Base-by-base conservation (phyloP, 2,329 filamentous ascomycete genomes). In the Ophiostoma sp. region DNA sequence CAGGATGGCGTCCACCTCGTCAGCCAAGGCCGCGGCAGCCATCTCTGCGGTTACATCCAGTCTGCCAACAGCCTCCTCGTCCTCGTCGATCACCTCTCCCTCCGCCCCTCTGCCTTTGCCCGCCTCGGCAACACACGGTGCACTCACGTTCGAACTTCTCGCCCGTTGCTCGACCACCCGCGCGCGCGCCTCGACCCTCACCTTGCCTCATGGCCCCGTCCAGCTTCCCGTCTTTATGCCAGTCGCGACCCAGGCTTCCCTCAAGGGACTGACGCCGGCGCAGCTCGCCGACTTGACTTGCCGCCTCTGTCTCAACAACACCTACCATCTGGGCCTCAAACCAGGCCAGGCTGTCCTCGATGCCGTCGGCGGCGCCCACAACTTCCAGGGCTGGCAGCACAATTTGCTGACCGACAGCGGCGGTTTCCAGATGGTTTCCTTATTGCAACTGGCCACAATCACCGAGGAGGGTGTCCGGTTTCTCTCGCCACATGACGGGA, bases 181-280 rank as follows among this genome's bases (percentile, higher is more conserved):
- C 86, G 96, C 96, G 33, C 92, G 96, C 77, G 96, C 96, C 69
- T 96, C 96, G 71, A 90, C 90, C 74, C 87, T 99, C 71, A 92
- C 91, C 66, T 90, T 99, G 33, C 95, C 96, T 69, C 97, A 99
- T 89, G 96, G 96, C 73, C 87, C 92, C 1, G 95, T 99, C 33
- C 89, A 92, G 78, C 88, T 98, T 39, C 96, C 97, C 8, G 90
- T 98, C 74, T 99, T 99, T 83, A 99, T 99, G 96, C 96, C 96
- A 19, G 96, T 99, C 59, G 96, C 96, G 39, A 99, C 96, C 0
- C 96, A 99, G 83, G 96, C 93, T 0, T 97, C 95, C 0, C 87
- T 99, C 52, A 99, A 99, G 81, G 96, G 96, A 59, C 84, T 99
- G 72, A 98, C 96, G 0, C 94, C 95, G 0, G 91, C 95, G 77